phyloP scores from a whole-genome alignment of 2,329 filamentous ascomycete genomes.

The Fusarium anguioides region DNA sequence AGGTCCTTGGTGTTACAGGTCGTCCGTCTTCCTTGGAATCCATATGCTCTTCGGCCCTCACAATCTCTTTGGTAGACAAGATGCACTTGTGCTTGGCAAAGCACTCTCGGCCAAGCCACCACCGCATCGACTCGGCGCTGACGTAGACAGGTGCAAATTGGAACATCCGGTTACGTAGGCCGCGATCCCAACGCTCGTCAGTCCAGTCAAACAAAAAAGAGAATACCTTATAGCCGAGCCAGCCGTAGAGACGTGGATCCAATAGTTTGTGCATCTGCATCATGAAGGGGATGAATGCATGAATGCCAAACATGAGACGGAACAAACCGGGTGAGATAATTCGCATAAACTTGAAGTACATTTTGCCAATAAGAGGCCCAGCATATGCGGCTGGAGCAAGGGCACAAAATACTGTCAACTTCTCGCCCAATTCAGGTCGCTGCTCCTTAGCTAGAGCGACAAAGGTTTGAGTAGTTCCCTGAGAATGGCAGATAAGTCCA shows the following conservation, averaged over 20 bases:
- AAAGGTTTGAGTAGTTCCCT: conserved; percentile 90
- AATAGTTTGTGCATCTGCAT: conserved; percentile 81
- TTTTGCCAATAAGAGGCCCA: conserved; percentile 84
- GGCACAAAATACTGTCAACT: conserved; percentile 89
- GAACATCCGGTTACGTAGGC: conserved; percentile 83
- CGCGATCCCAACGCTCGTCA: conserved; percentile 85
- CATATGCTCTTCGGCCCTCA: conserved; percentile 68
- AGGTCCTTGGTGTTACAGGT: conserved; percentile 37
- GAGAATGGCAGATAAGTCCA: conserved; percentile 86
- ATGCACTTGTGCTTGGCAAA: conserved; percentile 87
- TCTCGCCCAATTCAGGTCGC: conserved; percentile 82
- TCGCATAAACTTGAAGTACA: conserved; percentile 93
- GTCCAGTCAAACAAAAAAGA: conserved; percentile 91
- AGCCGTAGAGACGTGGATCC: conserved; percentile 76
- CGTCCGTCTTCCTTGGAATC: conserved; percentile 57
- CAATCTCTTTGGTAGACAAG: conserved; percentile 78
- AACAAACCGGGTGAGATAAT: conserved; percentile 81
- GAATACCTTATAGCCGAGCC: conserved; percentile 88
- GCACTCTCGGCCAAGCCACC: conserved; percentile 92
- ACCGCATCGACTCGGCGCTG: conserved; percentile 88
- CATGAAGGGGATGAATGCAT: conserved; percentile 94
- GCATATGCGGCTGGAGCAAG: conserved; percentile 92
- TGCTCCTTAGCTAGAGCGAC: conserved; percentile 92
- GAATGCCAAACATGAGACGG: conserved; percentile 86
- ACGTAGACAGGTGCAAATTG: conserved; percentile 94